Percentiles rank a stretch among this genome's conserved stretches.
Evolutionary conservation across 2,329 filamentous ascomycete species (phyloP).

Genomic region (Cladobotryum protrusum): DNA sequence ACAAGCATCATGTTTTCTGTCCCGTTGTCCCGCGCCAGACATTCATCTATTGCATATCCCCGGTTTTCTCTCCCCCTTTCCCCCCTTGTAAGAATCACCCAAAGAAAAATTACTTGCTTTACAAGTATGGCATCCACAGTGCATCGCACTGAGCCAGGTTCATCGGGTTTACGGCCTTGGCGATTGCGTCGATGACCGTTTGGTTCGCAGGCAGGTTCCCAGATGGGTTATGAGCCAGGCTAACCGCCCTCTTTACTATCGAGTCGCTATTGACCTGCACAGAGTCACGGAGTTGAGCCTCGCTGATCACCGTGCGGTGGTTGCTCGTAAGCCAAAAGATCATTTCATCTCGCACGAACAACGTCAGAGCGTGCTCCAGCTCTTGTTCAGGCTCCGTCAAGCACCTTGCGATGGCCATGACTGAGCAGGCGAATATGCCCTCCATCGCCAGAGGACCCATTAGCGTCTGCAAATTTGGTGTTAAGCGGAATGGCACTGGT

Average conservation of each 20-base stretch:
- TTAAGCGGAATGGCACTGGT: slow-evolving; percentile 93
- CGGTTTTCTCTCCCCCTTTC: not conserved
- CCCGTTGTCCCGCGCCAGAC: too few species aligned
- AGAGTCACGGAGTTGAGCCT: slow-evolving; percentile 67
- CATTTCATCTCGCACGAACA: slow-evolving; percentile 97
- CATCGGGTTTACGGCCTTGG: slow-evolving; percentile 86
- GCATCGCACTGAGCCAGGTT: slow-evolving; percentile 84
- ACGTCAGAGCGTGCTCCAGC: slow-evolving; percentile 86
- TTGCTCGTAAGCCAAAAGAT: slow-evolving; percentile 88
- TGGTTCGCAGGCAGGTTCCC: slow-evolving; percentile 90
- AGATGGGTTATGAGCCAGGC: slow-evolving; percentile 69
- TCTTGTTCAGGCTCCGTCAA: slow-evolving; percentile 84
- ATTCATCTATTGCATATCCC: too few species aligned
- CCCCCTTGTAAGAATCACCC: not conserved
- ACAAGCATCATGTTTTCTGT: not conserved
- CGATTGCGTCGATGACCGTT: slow-evolving; percentile 90
- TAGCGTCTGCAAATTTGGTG: slow-evolving; percentile 88
- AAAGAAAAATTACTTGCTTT: slow-evolving; percentile 19
- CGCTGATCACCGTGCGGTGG: slow-evolving; percentile 53
- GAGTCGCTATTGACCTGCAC: slow-evolving; percentile 84
- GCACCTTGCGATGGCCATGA: slow-evolving; percentile 95
- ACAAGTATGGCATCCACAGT: slow-evolving; percentile 96
- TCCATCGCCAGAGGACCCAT: slow-evolving; percentile 96
- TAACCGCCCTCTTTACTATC: slow-evolving; percentile 85
- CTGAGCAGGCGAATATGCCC: slow-evolving; percentile 87